Percentiles rank a stretch among this genome's conserved stretches.
Evolutionary conservation across 2,329 filamentous ascomycete species (phyloP).

Genomic region (Dendrostoma leiphaemia): DNA sequence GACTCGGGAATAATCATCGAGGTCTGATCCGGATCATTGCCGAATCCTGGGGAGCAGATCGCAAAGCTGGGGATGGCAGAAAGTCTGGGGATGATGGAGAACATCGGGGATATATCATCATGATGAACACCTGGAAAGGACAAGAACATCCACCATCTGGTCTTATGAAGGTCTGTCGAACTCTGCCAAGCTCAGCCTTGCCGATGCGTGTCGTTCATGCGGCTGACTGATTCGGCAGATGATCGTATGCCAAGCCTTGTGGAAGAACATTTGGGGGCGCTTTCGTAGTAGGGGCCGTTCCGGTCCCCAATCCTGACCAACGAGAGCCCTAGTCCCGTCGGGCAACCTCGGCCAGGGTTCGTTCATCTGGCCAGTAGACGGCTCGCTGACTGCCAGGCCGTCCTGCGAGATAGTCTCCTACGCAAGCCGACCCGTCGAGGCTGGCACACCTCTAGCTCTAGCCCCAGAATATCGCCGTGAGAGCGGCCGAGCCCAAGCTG

Average conservation of each 20-base stretch:
- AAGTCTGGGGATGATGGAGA: too few relatives aligned
- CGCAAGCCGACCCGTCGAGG: background rate
- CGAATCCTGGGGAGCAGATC: background rate
- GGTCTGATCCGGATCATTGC: background rate
- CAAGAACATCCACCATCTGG: background rate
- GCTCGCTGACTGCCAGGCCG: background rate
- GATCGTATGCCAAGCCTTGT: background rate
- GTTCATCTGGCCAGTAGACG: background rate
- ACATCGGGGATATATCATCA: background rate
- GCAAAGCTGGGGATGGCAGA: background rate
- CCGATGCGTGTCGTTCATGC: background rate
- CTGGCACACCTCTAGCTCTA: background rate
- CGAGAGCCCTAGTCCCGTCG: background rate
- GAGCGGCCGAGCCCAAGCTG: conserved; percentile 11
- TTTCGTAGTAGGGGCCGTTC: too few relatives aligned
- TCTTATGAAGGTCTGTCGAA: background rate
- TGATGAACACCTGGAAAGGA: background rate
- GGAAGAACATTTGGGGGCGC: background rate
- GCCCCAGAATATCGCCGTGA: conserved; percentile 18
- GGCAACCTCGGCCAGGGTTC: background rate
- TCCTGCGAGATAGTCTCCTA: background rate
- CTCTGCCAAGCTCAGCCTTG: background rate
- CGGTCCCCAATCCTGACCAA: too few relatives aligned
- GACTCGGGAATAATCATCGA: background rate
- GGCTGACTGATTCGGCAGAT: background rate